Evolutionary conservation across 129 eudicot genomes (phyloP).

Genomic region (Deinandra increscens): DNA sequence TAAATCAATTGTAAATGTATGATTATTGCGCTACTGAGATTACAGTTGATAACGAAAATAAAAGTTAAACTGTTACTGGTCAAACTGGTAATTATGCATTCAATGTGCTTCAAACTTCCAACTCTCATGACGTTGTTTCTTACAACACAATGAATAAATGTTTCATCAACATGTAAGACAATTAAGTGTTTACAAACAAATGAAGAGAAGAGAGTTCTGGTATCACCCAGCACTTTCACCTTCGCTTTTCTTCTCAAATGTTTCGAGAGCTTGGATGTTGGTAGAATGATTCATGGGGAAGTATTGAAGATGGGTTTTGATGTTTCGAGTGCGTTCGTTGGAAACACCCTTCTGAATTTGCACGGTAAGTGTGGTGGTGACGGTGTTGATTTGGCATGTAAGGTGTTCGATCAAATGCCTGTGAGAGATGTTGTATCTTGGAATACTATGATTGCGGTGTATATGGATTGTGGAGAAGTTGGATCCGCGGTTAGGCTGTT

Average conservation of each 20-base stretch:
- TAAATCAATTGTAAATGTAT: too few species aligned
- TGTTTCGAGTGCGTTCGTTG: conserved; percentile 51
- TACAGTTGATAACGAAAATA: too few species aligned
- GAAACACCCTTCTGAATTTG: conserved; percentile 49
- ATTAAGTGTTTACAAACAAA: conserved; percentile 24
- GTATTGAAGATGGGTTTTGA: conserved; percentile 50
- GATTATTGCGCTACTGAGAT: too few species aligned
- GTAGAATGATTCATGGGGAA: conserved; percentile 49
- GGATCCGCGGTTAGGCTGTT: conserved; percentile 49
- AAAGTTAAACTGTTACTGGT: too few species aligned
- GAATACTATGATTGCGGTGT: conserved; percentile 60
- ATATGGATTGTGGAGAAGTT: conserved; percentile 48
- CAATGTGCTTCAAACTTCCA: conserved; percentile 29
- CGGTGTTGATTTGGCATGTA: conserved; percentile 28
- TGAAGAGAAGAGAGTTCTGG: conserved; percentile 30
- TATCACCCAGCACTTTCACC: conserved; percentile 50
- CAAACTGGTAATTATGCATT: too few species aligned
- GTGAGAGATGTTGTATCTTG: conserved; percentile 60
- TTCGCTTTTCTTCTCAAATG: conserved; percentile 53
- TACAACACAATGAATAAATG: conserved; percentile 60
- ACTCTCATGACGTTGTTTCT: conserved; percentile 28
- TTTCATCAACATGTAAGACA: conserved; percentile 34
- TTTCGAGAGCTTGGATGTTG: conserved; percentile 34
- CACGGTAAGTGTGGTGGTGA: conserved; percentile 40
- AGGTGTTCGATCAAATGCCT: conserved; percentile 59